Evolutionary conservation across 1,284 basidiomycete species (phyloP), one percentile per base, ranked within the genome.

Genomic region (Ustilago tritici): DNA sequence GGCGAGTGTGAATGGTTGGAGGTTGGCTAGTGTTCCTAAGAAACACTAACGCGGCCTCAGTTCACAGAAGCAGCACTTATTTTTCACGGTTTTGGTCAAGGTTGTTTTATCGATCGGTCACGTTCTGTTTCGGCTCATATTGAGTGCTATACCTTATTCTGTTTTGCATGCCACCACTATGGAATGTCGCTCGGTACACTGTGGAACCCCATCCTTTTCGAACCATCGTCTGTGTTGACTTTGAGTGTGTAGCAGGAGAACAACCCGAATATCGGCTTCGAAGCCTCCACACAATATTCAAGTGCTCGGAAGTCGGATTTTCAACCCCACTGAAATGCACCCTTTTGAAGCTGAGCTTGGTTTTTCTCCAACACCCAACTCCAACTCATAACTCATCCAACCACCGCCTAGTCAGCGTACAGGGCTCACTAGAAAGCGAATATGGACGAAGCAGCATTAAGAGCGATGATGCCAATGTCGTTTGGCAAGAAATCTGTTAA

Each of bases 361-460:
- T 53, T 32, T 17, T 34, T 53, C 52, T 17, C n/a, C 5, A 12
- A 35, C 34, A 3, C 10, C 12, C n/a, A 57, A 23, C 28, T 9
- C 31, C 5, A 7, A 5, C n/a, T 31, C n/a, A 10, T 23, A 23
- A 49, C 46, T 28, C 23, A 28, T 28, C 3, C 46, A 19, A 19
- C 14, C 19, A 23, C 23, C 7, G 28, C 46, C 46, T 28, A 23
- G 11, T 14, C 14, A 41, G 14, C 40, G 14, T 14, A 15, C 14
- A 28, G 23, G 3, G 40, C 14, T 41, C 1, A 12, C 15, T 54
- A 19, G 38, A 12, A 17, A 61, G n/a, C 32, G 4, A 76, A 11
- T 43, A 85, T 85, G 83, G 84, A 85, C 65, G 84, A 85, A 56
- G 79, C 69, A 15, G 81, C 84, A 10, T 55, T 85, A 34, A 63